Conservation (phyloP, 2,329 filamentous ascomycete species). For the Ascocoryne sarcoides region DNA sequence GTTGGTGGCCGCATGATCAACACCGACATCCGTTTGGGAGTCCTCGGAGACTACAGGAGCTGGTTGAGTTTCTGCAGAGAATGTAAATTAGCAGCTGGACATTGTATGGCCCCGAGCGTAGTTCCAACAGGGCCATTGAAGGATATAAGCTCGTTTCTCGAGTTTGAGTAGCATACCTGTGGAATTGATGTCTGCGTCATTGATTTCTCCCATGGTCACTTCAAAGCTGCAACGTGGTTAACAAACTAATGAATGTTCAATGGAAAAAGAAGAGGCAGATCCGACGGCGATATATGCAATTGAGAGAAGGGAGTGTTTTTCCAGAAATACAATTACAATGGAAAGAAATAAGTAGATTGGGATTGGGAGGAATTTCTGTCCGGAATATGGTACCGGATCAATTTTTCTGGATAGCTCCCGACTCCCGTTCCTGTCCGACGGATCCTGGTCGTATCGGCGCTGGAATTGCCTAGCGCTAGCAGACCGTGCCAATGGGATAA, state of each 20-base stretch:
- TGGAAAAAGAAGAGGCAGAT: conserved; percentile 7
- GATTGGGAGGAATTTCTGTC: no score
- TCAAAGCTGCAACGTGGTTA: conserved; percentile 8
- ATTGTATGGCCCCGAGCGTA: neutral
- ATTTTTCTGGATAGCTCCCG: no score
- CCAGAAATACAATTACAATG: no score
- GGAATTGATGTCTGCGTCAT: conserved; percentile 22
- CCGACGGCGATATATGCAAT: conserved; percentile 6
- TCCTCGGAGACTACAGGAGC: conserved; percentile 10
- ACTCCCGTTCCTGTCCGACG: no score
- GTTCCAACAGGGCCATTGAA: neutral
- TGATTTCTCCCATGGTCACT: conserved; percentile 24
- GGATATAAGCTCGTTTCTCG: neutral
- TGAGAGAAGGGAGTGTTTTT: no score
- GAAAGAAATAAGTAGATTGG: no score
- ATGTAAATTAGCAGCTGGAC: conserved; percentile 5
- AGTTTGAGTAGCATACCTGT: conserved; percentile 19
- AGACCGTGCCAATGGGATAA: no score
- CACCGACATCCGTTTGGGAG: conserved; percentile 14
- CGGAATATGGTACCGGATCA: no score
- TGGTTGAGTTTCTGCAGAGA: conserved; percentile 12
- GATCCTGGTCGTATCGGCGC: no score
- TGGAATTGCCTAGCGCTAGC: no score
- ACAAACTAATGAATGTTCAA: conserved; percentile 5
- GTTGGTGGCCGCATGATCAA: conserved; percentile 18